Conservation (phyloP, 495 filamentous ascomycete species). For the Pyronema omphalodes region DNA sequence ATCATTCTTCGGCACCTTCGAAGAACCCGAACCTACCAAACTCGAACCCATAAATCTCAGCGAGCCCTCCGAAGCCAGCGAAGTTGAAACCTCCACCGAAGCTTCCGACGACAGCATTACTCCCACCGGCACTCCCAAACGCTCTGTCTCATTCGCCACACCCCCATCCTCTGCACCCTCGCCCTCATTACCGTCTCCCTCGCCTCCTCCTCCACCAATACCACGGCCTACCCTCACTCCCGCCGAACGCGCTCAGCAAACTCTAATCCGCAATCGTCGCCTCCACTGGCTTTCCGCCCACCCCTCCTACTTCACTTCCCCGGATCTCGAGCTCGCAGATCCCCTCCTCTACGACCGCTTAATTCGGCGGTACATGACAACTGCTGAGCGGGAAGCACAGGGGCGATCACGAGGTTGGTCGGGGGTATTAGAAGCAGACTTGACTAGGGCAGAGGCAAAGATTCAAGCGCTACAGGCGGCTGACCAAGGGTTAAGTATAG, state of each 20-base stretch:
- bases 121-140: not conserved
- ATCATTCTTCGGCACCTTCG: no score
- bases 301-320: slow-evolving; percentile 14
- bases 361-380: slow-evolving; percentile 53
- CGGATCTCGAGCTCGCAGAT: slow-evolving; percentile 30
- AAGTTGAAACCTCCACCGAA: not conserved
- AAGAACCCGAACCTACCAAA: no score
- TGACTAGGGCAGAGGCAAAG: slow-evolving; percentile 52
- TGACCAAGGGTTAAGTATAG: slow-evolving; percentile 26
- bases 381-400: slow-evolving; percentile 51
- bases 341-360: slow-evolving; percentile 62
- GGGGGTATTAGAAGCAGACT: slow-evolving; percentile 48
- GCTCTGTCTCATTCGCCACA: not conserved
- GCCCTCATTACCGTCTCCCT: not conserved
- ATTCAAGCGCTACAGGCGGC: slow-evolving; percentile 41
- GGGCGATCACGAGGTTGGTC: slow-evolving; percentile 53
- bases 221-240: not conserved
- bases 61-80: not conserved
- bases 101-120: not conserved
- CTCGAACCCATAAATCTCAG: no score
- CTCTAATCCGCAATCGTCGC: slow-evolving; percentile 17
- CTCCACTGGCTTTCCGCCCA: slow-evolving; percentile 17
- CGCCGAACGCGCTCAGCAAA: slow-evolving; percentile 6
- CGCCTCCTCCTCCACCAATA: not conserved
- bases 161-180: not conserved